Evolutionary conservation across 2,329 filamentous ascomycete genomes (phyloP).

Genomic region (Moelleriella libera): DNA sequence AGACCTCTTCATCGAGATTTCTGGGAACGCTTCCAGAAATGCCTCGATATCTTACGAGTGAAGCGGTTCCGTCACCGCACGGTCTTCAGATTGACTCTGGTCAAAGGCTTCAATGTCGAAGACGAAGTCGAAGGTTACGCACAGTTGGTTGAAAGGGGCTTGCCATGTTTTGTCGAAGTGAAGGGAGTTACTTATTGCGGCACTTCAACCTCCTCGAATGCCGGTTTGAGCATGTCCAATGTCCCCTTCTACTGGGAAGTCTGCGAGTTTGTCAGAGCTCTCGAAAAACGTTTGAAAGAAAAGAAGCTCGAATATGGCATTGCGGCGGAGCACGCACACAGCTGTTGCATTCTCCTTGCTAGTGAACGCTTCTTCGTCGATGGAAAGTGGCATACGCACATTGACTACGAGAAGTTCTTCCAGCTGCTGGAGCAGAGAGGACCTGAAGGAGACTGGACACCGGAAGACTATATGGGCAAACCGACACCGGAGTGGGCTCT

Average conservation of each 20-base stretch:
- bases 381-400: constrained; percentile 79
- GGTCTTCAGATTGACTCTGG: constrained; percentile 86
- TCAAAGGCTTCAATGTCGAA: constrained; percentile 96
- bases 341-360: constrained; percentile 80
- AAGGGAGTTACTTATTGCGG: constrained; percentile 97
- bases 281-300: constrained; percentile 53
- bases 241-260: constrained; percentile 95
- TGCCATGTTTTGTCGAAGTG: constrained; percentile 88
- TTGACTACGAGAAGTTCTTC: constrained; percentile 86
- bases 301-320: constrained; percentile 76
- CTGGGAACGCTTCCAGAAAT: constrained; percentile 89
- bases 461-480: constrained; percentile 80
- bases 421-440: constrained; percentile 58
- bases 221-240: constrained; percentile 90
- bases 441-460: constrained; percentile 55
- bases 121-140: constrained; percentile 88
- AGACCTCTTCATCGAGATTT: constrained; percentile 88
- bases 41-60: constrained; percentile 76
- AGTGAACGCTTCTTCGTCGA: constrained; percentile 64
- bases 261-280: constrained; percentile 61
- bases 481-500: constrained; percentile 86
- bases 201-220: constrained; percentile 69
- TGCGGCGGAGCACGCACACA: constrained; percentile 88
- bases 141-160: constrained; percentile 67
- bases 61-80: constrained; percentile 78